A percentile compares a stretch with the other conserved stretches of the same genome.
phyloP scores from a whole-genome alignment of 345 rosid species.

The Pistacia integerrima region DNA sequence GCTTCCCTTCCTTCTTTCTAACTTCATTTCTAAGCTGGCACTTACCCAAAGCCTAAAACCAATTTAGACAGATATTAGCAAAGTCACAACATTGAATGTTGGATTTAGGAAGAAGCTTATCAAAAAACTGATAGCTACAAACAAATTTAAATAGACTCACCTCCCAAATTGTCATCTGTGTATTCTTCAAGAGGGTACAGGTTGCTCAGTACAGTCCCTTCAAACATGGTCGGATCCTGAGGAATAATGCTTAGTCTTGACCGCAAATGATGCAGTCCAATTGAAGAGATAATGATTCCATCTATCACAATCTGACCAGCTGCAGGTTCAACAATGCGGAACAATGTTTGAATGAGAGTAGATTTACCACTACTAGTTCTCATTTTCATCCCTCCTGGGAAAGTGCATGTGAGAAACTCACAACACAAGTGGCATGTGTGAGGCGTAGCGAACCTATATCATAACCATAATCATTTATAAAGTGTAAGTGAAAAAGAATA shows the following conservation, averaged over 20 bases:
- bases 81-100: not conserved
- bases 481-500: too few relatives aligned
- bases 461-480: not conserved
- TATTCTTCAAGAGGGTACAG: conserved; percentile 89
- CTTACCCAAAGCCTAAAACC: conserved; percentile 75
- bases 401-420: conserved; percentile 76
- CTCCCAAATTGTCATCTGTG: conserved; percentile 87
- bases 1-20: conserved; percentile 71
- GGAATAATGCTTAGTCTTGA: conserved; percentile 83
- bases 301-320: conserved; percentile 73
- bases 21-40: conserved; percentile 91
- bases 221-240: conserved; percentile 94
- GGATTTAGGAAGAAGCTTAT: too few relatives aligned
- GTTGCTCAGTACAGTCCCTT: conserved; percentile 82
- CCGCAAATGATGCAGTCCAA: conserved; percentile 83
- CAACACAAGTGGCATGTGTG: conserved; percentile 80
- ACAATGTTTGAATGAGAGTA: conserved; percentile 81
- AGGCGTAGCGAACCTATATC: conserved; percentile 74
- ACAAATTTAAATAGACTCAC: conserved; percentile 31
- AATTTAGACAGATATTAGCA: conserved; percentile 10
- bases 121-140: too few relatives aligned
- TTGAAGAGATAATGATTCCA: conserved; percentile 54
- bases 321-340: conserved; percentile 77
- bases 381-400: conserved; percentile 72
- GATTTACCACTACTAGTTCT: conserved; percentile 94